Percentiles rank a stretch among this genome's conserved stretches.
Evolutionary conservation across 352 stramenopile genomes (phyloP).

Genomic region (Phytophthora tentaculata): DNA sequence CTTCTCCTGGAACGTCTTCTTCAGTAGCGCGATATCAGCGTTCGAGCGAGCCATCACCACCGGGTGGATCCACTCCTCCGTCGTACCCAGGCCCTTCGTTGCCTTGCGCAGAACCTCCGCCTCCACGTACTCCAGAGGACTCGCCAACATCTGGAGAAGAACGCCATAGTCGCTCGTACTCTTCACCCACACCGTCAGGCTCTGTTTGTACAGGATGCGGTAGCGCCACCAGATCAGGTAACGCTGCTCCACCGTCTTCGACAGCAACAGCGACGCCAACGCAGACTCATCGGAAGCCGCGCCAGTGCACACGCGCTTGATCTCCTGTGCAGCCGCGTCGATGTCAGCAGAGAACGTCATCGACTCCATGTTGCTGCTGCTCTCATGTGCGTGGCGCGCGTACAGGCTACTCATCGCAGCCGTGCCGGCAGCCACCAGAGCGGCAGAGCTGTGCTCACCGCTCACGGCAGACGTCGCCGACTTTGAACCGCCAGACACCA

Average conservation of each 20-base stretch:
- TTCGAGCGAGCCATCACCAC: constrained; percentile 62
- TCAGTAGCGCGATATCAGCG: constrained; percentile 68
- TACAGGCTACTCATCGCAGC: constrained; percentile 23
- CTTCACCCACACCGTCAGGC: constrained; percentile 57
- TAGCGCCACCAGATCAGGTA: constrained; percentile 35
- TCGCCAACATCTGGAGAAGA: constrained; percentile 51
- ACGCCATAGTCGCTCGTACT: constrained; percentile 54
- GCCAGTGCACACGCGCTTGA: constrained; percentile 38
- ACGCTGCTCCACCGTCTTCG: constrained; percentile 28
- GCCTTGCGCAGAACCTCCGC: constrained; percentile 58
- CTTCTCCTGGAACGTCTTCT: constrained; percentile 73
- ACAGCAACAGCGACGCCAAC: constrained; percentile 23
- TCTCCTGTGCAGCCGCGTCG: constrained; percentile 51
- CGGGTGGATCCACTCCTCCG: constrained; percentile 68
- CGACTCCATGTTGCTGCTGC: constrained; percentile 22
- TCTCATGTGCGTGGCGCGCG: constrained; percentile 14
- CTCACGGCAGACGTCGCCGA: constrained; percentile 9
- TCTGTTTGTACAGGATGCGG: constrained; percentile 63
- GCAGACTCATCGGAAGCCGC: constrained; percentile 26
- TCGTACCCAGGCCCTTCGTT: constrained; percentile 64
- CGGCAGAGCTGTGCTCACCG: constrained; percentile 3
- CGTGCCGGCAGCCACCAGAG: constrained; percentile 5
- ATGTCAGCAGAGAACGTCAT: constrained; percentile 46
- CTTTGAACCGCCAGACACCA: constrained; percentile 5
- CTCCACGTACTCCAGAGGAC: constrained; percentile 60